Conservation (phyloP, 1,139 yeast species). For the Hyphopichia burtonii region DNA sequence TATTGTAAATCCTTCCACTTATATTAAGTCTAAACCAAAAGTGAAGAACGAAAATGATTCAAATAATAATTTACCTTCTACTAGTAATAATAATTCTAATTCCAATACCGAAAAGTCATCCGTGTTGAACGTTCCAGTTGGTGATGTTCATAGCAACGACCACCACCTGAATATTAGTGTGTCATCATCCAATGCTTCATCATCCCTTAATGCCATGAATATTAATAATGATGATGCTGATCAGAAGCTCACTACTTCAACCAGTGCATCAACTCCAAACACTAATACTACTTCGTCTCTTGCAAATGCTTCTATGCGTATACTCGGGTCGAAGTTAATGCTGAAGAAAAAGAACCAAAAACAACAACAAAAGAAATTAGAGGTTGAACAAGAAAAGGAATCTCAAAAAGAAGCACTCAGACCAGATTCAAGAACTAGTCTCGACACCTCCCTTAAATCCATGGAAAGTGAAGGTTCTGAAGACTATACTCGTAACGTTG, state of each 20-base stretch:
- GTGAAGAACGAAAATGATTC: constrained; percentile 13
- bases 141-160: constrained; percentile 7
- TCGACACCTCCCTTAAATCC: not conserved
- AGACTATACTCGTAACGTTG: constrained; percentile 11
- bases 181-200: constrained; percentile 21
- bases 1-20: constrained; percentile 22
- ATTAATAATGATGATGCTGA: not conserved
- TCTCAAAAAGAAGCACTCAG: not conserved
- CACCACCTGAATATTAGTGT: constrained; percentile 10
- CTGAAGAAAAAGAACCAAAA: constrained; percentile 21
- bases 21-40: constrained; percentile 21
- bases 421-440: not conserved
- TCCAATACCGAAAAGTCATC: constrained; percentile 16
- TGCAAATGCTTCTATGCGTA: constrained; percentile 39
- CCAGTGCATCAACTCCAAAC: constrained; percentile 5
- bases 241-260: constrained; percentile 3
- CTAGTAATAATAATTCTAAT: constrained; percentile 8
- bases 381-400: constrained; percentile 3
- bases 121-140: constrained; percentile 7
- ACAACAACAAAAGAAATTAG: constrained; percentile 6
- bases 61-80: constrained; percentile 2
- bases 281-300: constrained; percentile 16
- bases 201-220: not conserved
- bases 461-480: not conserved
- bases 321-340: constrained; percentile 39